Evolutionary conservation across 1,284 basidiomycete species (phyloP).

Genomic region (Sanghuangporus weigelae): DNA sequence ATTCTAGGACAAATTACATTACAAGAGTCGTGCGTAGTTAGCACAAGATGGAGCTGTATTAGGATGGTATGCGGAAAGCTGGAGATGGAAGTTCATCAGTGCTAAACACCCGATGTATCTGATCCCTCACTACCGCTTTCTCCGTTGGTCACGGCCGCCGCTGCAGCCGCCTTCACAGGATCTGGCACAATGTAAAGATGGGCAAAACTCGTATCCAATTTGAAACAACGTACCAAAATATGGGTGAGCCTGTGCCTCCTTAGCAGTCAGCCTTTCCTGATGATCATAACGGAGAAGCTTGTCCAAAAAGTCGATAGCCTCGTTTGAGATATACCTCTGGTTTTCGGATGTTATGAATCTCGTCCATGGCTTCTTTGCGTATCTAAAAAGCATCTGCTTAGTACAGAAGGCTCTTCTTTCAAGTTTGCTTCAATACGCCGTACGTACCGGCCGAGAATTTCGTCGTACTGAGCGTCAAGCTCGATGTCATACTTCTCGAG

Average conservation of each 20-base stretch:
- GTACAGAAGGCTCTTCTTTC: conserved; percentile 13
- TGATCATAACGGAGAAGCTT: conserved; percentile 83
- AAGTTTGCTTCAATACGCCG: not conserved
- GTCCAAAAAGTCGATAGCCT: conserved; percentile 79
- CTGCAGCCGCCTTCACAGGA: conserved; percentile 18
- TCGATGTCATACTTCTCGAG: conserved; percentile 73
- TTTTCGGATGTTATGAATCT: conserved; percentile 70
- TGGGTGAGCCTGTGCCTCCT: conserved; percentile 70
- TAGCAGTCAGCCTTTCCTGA: conserved; percentile 76
- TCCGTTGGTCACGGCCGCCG: conserved; percentile 12
- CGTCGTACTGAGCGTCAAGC: conserved; percentile 64
- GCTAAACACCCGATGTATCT: conserved; percentile 11
- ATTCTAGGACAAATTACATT: conserved; percentile 11
- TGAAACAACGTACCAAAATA: conserved; percentile 57
- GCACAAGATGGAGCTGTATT: not conserved
- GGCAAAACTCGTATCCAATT: not conserved
- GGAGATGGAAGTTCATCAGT: not conserved
- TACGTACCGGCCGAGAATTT: conserved; percentile 55
- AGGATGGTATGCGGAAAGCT: not conserved
- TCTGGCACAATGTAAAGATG: conserved; percentile 4
- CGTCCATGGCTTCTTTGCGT: conserved; percentile 73
- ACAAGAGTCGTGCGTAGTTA: conserved; percentile 8
- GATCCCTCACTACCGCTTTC: conserved; percentile 17
- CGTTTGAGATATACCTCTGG: conserved; percentile 66
- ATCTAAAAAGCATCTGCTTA: conserved; percentile 34